Evolutionary conservation across 2,329 filamentous ascomycete genomes (phyloP).

Genomic region (Colletotrichum eremochloae): DNA sequence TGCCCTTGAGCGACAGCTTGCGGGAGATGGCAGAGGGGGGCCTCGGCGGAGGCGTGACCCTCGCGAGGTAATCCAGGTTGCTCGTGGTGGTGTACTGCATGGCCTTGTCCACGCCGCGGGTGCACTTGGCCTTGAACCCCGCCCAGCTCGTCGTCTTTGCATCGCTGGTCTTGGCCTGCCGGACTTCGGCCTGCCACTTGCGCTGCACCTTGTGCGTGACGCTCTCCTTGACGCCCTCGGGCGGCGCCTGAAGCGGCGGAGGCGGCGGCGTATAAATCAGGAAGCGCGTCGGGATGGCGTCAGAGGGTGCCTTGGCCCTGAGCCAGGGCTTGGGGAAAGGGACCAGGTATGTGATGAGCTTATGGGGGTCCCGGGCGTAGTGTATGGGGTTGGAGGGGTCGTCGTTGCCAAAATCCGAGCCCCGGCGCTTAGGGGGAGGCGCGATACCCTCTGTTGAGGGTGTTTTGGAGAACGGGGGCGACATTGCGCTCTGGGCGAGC

Average conservation of each 20-base stretch:
- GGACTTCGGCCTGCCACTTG: constrained; percentile 36
- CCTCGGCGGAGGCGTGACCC: constrained; percentile 27
- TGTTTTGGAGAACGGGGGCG: constrained; percentile 29
- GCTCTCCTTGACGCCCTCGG: constrained; percentile 37
- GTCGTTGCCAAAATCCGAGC: constrained; percentile 35
- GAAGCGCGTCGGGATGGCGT: constrained; percentile 32
- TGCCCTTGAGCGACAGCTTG: constrained; percentile 25
- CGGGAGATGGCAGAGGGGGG: constrained; percentile 18
- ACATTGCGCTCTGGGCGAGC: constrained; percentile 24
- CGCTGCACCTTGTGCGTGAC: constrained; percentile 40
- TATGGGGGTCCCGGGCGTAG: constrained; percentile 36
- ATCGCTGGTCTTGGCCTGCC: constrained; percentile 35
- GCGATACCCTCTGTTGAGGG: constrained; percentile 34
- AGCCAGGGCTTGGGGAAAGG: constrained; percentile 40
- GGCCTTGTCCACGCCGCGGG: constrained; percentile 31
- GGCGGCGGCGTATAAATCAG: constrained; percentile 37
- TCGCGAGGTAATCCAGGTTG: constrained; percentile 34
- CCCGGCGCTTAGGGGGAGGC: constrained; percentile 28
- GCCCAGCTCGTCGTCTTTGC: constrained; percentile 40
- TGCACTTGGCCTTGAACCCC: constrained; percentile 38
- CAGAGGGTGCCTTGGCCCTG: constrained; percentile 16
- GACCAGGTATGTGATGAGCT: constrained; percentile 39
- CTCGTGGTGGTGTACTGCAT: constrained; percentile 40
- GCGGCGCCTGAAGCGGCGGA: constrained; percentile 34
- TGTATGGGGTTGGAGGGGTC: constrained; percentile 38